phyloP scores from a whole-genome alignment of 441 rosid species.

The Gossypium armourianum region DNA sequence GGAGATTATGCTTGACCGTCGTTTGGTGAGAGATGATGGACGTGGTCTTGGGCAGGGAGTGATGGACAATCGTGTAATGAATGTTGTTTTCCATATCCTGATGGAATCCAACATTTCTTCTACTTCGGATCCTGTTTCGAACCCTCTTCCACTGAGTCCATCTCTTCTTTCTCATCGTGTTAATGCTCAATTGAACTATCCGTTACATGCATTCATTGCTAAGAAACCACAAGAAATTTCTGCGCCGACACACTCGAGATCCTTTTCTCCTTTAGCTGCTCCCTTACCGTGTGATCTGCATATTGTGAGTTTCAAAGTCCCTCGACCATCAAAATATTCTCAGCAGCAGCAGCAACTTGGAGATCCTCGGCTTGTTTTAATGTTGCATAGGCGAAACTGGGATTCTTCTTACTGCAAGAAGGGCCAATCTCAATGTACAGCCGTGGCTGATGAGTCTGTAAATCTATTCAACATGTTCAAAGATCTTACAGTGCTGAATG shows the following conservation, averaged over 20 bases:
- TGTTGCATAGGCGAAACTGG: constrained; percentile 62
- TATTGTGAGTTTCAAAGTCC: constrained; percentile 67
- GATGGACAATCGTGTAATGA: constrained; percentile 71
- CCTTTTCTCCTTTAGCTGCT: constrained; percentile 64
- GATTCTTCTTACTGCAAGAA: constrained; percentile 58
- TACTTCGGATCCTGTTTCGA: constrained; percentile 31
- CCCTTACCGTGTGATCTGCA: constrained; percentile 79
- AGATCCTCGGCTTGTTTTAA: constrained; percentile 51
- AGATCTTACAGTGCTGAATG: constrained; percentile 49
- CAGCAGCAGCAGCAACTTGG: constrained; percentile 35
- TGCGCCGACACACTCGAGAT: constrained; percentile 34
- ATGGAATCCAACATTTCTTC: constrained; percentile 57
- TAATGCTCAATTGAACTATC: constrained; percentile 72
- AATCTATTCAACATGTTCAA: constrained; percentile 61
- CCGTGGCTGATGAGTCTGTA: constrained; percentile 48
- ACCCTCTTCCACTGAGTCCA: constrained; percentile 50
- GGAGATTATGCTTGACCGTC: constrained; percentile 89
- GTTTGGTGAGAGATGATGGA: constrained; percentile 69
- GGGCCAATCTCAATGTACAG: constrained; percentile 47
- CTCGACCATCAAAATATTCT: constrained; percentile 57
- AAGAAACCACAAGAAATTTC: constrained; percentile 60
- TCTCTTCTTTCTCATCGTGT: constrained; percentile 69
- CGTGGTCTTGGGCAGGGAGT: constrained; percentile 99
- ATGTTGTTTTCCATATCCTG: constrained; percentile 64
- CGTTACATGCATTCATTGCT: constrained; percentile 61